Base-by-base conservation (phyloP, 352 stramenopile genomes). In the Globisporangium orthogonon region DNA sequence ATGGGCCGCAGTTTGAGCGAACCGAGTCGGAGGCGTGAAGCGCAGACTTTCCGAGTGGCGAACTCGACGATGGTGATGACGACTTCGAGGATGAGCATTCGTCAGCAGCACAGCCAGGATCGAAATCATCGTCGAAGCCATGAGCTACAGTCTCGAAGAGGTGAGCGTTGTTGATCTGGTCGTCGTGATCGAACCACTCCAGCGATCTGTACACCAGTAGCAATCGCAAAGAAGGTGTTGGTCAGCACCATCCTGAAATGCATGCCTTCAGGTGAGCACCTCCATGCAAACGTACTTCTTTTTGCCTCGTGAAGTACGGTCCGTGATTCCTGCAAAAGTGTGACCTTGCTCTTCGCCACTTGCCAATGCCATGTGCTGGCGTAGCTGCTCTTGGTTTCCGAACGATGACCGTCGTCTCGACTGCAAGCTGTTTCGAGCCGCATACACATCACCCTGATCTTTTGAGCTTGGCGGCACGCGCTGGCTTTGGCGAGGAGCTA, bases 81-180 rank as follows among this genome's bases (percentile, higher is more conserved):
- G 46, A 61, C 17, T 17, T 50, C 2, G 49, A 53, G 17, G 49
- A 53, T 18, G 28, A 10, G 47, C 29, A 52, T 13, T 52, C 47
- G 31, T 52, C 31, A 9, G 13, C 28, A 11, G 37, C 43, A 7
- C 14, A 15, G 17, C 30, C n/a, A 7, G 46, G n/a, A 29, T 65
- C 58, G 10, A 56, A 59, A 15, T 52, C 44, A 46, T 53, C 43
- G n/a, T 57, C 40, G 10, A 60, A 61, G 18, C 60, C 58, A 13
- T 67, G 2, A 73, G 2, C 0, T 69, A 74, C 45, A 71, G 74
- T 82, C 62, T 84, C 74, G 31, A 84, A 84, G 28, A 82, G 47
- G 17, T 82, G 69, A 11, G 74, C 69, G 18, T 84, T 69, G 65
- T 81, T 73, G 61, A 84, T 80, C 53, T 84, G 74, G 29, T 79